Conservation (phyloP, 106 monocot genomes). For the Dendrobium officinale region DNA sequence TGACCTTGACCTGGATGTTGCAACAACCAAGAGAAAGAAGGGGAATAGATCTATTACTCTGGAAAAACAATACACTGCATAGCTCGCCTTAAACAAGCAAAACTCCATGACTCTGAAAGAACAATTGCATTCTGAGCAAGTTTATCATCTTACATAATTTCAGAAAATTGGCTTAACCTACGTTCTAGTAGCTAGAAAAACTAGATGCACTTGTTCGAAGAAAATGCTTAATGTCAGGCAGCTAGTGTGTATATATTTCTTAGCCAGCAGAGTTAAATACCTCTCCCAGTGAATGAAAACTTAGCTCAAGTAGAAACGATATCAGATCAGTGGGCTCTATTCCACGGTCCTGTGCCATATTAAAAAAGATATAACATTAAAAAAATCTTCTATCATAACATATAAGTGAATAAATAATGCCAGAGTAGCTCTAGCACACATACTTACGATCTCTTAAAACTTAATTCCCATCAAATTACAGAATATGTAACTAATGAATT, state of each 20-base stretch:
- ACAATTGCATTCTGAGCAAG: background rate
- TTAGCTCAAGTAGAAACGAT: constrained; percentile 97
- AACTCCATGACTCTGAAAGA: background rate
- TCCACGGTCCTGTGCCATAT: constrained; percentile 78
- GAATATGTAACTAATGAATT: background rate
- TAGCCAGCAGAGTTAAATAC: constrained; percentile 24
- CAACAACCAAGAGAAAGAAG: background rate
- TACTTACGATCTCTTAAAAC: background rate
- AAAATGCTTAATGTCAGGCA: background rate
- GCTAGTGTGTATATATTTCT: background rate
- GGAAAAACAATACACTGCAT: background rate
- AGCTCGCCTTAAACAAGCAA: background rate
- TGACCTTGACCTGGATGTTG: no score
- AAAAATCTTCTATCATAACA: background rate
- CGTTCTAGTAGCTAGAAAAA: background rate
- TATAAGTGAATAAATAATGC: background rate
- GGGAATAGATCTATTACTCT: background rate
- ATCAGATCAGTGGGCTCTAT: constrained; percentile 86
- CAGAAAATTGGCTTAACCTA: background rate
- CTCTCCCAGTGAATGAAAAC: constrained; percentile 83
- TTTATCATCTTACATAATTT: background rate
- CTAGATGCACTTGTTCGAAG: background rate
- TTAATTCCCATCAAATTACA: background rate
- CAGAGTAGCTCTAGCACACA: background rate
- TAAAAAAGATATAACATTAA: constrained; percentile 9